Base-by-base conservation (phyloP, 495 filamentous ascomycete genomes). In the Chaetomium cochliodes region DNA sequence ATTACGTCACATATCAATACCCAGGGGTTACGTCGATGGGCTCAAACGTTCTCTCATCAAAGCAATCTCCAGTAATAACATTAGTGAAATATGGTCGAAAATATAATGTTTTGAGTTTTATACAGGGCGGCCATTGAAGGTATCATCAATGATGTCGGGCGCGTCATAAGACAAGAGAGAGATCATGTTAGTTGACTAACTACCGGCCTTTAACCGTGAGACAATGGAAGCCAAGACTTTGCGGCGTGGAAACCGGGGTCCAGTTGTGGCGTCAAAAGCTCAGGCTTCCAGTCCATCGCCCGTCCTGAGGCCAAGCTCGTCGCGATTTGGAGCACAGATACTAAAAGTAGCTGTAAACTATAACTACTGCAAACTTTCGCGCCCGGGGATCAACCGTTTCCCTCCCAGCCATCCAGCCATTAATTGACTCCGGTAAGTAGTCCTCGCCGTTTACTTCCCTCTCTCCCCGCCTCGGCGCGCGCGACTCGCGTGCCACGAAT, bases 401-500 rank as follows among this genome's bases (percentile, higher is more conserved):
- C 1, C 9, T 7, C 33, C 33, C 5, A 37, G 8, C 11, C 9
- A 5, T 37, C 11, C 33, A 11, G 5, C 33, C 33, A 37, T 37
- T 37, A 5, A 37, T 37, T 12, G 11, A 11, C 3, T 37, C 11
- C 16, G 13, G 41, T 44, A 44, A 18, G 41, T 44, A 5, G 15
- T 44, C 41, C 13, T n/a, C n/a, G 3, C 12, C 6, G n/a, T 22
- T n/a, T 23, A 6, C 1, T 23, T 50, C 46, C 46, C 22, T 50
- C n/a, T 20, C 18, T 23, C 20, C 46, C 23, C 28, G 28, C 28
- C 49, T 51, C 22, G 6, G 33, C 33, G 22, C 49, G 11, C 41
- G 13, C 41, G 37, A 60, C 13, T 62, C 62, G 33, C 60, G 51
- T 62, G 42, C 33, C 16, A 26, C 37, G 5, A 59, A 30, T 44